Evolutionary conservation across 768 basidiomycete species (phyloP).

Genomic region (Ramaria rubella): DNA sequence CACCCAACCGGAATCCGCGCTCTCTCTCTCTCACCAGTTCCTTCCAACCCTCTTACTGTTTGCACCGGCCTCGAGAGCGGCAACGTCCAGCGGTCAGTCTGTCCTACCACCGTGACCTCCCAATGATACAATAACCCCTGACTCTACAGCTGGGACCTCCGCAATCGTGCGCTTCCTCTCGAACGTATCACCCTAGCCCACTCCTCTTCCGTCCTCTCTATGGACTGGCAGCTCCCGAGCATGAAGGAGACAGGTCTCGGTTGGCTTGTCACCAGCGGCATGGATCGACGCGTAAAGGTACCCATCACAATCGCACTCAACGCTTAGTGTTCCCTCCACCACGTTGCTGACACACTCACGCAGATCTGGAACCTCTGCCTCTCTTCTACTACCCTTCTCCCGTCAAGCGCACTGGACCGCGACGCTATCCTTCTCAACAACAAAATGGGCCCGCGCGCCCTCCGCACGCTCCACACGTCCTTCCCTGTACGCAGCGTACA

Average conservation of each 20-base stretch:
- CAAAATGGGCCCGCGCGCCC: slow-evolving; percentile 3
- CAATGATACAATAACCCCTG: neutral
- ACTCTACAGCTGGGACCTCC: slow-evolving; percentile 61
- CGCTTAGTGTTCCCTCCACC: neutral
- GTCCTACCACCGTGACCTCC: neutral
- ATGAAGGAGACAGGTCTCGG: slow-evolving; percentile 32
- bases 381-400: slow-evolving; percentile 20
- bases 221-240: slow-evolving; percentile 57
- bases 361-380: slow-evolving; percentile 69
- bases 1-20: slow-evolving; percentile 65
- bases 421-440: neutral
- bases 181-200: slow-evolving; percentile 71
- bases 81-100: slow-evolving; percentile 33
- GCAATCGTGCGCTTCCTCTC: slow-evolving; percentile 45
- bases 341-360: neutral
- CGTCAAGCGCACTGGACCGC: neutral
- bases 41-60: slow-evolving; percentile 60
- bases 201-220: slow-evolving; percentile 57
- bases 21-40: slow-evolving; percentile 62
- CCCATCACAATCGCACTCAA: slow-evolving; percentile 7
- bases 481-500: slow-evolving; percentile 66
- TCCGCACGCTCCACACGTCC: slow-evolving; percentile 57
- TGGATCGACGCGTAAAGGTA: slow-evolving; percentile 77
- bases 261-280: slow-evolving; percentile 74
- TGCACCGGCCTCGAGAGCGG: slow-evolving; percentile 66